Evolutionary conservation across 768 basidiomycete genomes (phyloP), one percentile per base, ranked within the genome.

Genomic region (Rhizopogon salebrosus): DNA sequence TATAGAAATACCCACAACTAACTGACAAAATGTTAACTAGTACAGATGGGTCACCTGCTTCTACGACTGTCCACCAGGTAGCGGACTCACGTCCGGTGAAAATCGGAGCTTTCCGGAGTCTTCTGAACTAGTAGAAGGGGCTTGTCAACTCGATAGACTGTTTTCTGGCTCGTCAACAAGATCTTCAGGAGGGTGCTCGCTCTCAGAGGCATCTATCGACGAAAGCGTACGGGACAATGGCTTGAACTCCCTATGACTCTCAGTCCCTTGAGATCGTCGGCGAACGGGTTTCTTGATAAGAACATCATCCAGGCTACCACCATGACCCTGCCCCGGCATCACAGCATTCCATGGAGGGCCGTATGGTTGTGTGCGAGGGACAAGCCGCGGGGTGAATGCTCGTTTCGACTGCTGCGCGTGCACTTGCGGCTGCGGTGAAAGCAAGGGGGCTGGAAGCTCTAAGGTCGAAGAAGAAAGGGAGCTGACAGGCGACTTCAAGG

Each of bases 321-420:
- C 49, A 16, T 45, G 23, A 26, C 3, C 5, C 20, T 42, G 34
- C 13, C 53, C 38, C 16, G 64, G 64, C 66, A 68, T 68, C 2
- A 55, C 52, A 16, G 60, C 64, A 54, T 69, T 73, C 59, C 70
- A 72, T 4, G 72, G 71, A 34, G 69, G 64, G 10, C 68, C 66
- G 23, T 72, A 72, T 4, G 72, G 71, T 16, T 72, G 70, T 10
- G 72, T 72, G 16, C 71, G 71, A 34, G 61, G 52, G 4, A 60
- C 60, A 3, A 65, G 61, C 39, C 62, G 69, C 48, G 56, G 53
- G 16, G 61, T 57, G 29, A 62, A 57, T 35, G 51, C 62, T 8
- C 59, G 42, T 4, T 45, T 53, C 51, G 58, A 41, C 24, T 54
- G 31, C 27, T 66, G 58, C 20, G 58, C 11, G 39, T 49, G 20